Conservation (phyloP, 1,139 yeast species). For the Geotrichum reessii region DNA sequence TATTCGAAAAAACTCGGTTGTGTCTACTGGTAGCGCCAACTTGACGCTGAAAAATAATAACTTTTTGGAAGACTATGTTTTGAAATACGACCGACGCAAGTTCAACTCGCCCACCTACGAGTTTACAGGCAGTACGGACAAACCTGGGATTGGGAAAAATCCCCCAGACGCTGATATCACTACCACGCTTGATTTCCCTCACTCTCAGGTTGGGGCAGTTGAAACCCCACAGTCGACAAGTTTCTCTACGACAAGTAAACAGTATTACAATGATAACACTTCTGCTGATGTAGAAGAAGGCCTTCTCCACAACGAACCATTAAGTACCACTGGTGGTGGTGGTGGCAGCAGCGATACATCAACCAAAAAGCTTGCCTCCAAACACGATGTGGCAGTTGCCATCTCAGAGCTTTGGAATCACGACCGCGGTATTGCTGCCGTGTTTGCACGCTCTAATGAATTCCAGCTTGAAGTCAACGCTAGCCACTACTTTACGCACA, state of each 20-base stretch:
- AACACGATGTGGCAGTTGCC: conserved; percentile 58
- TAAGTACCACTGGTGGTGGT: not conserved
- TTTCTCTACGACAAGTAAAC: not conserved
- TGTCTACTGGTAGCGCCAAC: not conserved
- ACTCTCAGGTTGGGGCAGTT: too few relatives aligned
- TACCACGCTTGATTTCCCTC: not conserved
- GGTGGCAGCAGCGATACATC: too few relatives aligned
- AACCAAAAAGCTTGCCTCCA: conserved; percentile 18
- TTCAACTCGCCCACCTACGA: not conserved
- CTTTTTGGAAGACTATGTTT: conserved; percentile 17
- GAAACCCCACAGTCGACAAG: not conserved
- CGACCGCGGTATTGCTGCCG: conserved; percentile 61
- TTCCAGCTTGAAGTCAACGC: conserved; percentile 83
- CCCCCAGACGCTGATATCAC: not conserved
- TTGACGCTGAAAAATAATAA: not conserved
- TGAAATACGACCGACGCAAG: conserved; percentile 17
- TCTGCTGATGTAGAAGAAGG: not conserved
- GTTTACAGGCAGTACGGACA: not conserved
- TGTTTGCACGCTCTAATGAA: conserved; percentile 60
- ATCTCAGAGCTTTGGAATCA: conserved; percentile 58
- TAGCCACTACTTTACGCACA: conserved; percentile 66
- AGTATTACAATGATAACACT: conserved; percentile 4
- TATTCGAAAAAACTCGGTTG: not conserved
- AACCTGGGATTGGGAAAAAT: not conserved
- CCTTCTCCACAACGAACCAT: not conserved